Evolutionary conservation across 805 yeast species (phyloP).

Genomic region (Yarrowia sp.): DNA sequence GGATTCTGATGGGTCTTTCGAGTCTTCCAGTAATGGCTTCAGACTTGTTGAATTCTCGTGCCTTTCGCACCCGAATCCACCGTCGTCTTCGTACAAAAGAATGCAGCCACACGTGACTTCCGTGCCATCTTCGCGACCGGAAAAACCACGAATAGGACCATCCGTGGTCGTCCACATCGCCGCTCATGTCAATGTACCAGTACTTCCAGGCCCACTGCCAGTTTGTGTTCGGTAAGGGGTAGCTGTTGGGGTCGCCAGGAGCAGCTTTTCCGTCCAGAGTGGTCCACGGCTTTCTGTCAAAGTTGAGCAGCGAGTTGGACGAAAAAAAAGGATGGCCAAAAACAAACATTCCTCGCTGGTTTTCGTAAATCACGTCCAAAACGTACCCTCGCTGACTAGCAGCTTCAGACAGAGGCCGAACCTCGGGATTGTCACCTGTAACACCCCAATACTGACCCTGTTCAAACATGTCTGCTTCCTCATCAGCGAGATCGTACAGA

Average conservation of each 20-base stretch:
- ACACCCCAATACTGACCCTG: slow-evolving; percentile 12
- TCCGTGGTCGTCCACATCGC: slow-evolving; percentile 79
- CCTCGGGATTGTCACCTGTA: not conserved
- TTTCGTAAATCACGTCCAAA: slow-evolving; percentile 40
- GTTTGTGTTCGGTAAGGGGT: slow-evolving; percentile 50
- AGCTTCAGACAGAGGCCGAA: not conserved
- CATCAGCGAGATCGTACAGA: not conserved
- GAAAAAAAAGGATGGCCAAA: slow-evolving; percentile 42
- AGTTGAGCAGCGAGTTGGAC: slow-evolving; percentile 37
- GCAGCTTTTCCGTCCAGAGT: slow-evolving; percentile 22
- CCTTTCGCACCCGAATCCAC: slow-evolving; percentile 50
- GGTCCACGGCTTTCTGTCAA: slow-evolving; percentile 42
- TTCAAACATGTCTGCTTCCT: slow-evolving; percentile 11
- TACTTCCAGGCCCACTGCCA: slow-evolving; percentile 69
- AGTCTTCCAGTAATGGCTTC: slow-evolving; percentile 18
- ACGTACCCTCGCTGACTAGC: slow-evolving; percentile 25
- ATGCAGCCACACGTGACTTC: slow-evolving; percentile 51
- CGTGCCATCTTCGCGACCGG: slow-evolving; percentile 56
- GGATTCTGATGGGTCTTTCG: not conserved
- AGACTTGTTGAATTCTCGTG: not conserved
- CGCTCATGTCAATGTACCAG: slow-evolving; percentile 70
- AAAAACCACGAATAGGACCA: slow-evolving; percentile 66
- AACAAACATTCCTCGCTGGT: slow-evolving; percentile 43
- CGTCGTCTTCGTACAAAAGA: slow-evolving; percentile 63
- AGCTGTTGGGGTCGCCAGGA: slow-evolving; percentile 33